Percentiles rank a stretch among this genome's conserved stretches.
phyloP scores from a whole-genome alignment of 176 grass and related monocot species.

The Carex pumila region DNA sequence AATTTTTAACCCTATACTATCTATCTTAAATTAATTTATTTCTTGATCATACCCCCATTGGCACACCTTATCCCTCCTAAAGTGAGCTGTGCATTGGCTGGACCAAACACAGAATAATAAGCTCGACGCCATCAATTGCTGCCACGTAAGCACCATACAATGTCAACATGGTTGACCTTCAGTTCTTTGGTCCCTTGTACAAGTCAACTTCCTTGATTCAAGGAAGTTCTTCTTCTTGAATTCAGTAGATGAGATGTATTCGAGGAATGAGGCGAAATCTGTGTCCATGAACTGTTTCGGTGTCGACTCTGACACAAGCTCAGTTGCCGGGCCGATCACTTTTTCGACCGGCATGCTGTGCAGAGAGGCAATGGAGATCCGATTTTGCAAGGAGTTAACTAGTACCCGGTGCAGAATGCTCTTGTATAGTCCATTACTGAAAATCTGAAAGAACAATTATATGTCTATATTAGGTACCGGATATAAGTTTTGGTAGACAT shows the following conservation, averaged over 20 bases:
- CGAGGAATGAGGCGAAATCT: slow-evolving; percentile 69
- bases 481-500: not conserved
- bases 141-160: not conserved
- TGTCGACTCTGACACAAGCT: slow-evolving; percentile 31
- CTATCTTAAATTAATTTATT: not conserved
- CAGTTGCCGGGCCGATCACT: slow-evolving; percentile 39
- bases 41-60: not conserved
- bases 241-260: slow-evolving; percentile 56
- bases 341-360: slow-evolving; percentile 56
- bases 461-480: not conserved
- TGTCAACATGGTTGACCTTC: slow-evolving; percentile 8
- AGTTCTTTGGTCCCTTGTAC: slow-evolving; percentile 1
- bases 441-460: slow-evolving; percentile 45
- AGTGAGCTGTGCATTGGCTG: slow-evolving; percentile 13
- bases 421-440: slow-evolving; percentile 77
- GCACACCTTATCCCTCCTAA: not conserved
- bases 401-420: slow-evolving; percentile 79
- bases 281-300: slow-evolving; percentile 70
- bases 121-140: not conserved
- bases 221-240: slow-evolving; percentile 82
- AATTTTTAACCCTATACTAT: slow-evolving; percentile 13
- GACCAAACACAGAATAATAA: not conserved
- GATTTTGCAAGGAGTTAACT: slow-evolving; percentile 44
- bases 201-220: slow-evolving; percentile 59
- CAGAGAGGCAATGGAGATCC: slow-evolving; percentile 79